These are phyloP conservation scores for Suhomyces panamericanus DNA, from an alignment of 1,139 yeast genomes.

Conservation along the genomic window DNA sequence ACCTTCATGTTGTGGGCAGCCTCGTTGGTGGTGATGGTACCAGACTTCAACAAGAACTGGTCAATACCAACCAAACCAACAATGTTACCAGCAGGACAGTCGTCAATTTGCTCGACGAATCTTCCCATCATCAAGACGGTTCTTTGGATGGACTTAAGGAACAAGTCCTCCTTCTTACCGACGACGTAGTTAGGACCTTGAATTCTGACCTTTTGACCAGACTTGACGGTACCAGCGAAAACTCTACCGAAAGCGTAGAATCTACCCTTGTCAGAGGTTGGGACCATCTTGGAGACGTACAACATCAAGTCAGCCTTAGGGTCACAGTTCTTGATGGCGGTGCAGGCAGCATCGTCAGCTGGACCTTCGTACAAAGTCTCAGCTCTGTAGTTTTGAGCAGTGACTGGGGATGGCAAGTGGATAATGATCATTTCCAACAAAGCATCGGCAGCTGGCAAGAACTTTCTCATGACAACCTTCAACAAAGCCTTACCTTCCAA, in stretches of 20 bases:
- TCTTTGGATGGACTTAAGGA: slow-evolving; percentile 97
- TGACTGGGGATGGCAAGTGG: slow-evolving; percentile 99
- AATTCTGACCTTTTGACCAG: slow-evolving; percentile 99
- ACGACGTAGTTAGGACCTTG: slow-evolving; percentile 99
- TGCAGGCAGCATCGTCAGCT: slow-evolving; percentile 86
- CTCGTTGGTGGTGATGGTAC: slow-evolving; percentile 97
- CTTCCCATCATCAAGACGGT: slow-evolving; percentile 99
- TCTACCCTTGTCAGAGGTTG: slow-evolving; percentile 99
- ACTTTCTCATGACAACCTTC: slow-evolving; percentile 98
- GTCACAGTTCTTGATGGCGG: slow-evolving; percentile 97
- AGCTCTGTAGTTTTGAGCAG: slow-evolving; percentile 99
- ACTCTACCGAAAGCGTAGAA: slow-evolving; percentile 99
- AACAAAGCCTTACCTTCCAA: slow-evolving; percentile 98
- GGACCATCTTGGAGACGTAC: slow-evolving; percentile 99
- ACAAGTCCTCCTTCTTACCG: slow-evolving; percentile 97
- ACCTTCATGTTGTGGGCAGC: slow-evolving; percentile 99
- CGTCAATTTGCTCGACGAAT: slow-evolving; percentile 96
- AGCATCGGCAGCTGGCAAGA: slow-evolving; percentile 99
- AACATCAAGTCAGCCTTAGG: slow-evolving; percentile 98
- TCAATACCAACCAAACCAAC: slow-evolving; percentile 99
- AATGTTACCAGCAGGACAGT: slow-evolving; percentile 99
- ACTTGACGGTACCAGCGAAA: slow-evolving; percentile 98
- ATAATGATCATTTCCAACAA: slow-evolving; percentile 97
- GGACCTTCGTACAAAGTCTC: slow-evolving; percentile 99
- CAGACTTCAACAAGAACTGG: slow-evolving; percentile 98